Percentiles rank a stretch among this genome's conserved stretches.
These are phyloP conservation scores for Triangularia verruculosa DNA, from an alignment of 2,329 filamentous ascomycete genomes.

Conservation along the genomic window DNA sequence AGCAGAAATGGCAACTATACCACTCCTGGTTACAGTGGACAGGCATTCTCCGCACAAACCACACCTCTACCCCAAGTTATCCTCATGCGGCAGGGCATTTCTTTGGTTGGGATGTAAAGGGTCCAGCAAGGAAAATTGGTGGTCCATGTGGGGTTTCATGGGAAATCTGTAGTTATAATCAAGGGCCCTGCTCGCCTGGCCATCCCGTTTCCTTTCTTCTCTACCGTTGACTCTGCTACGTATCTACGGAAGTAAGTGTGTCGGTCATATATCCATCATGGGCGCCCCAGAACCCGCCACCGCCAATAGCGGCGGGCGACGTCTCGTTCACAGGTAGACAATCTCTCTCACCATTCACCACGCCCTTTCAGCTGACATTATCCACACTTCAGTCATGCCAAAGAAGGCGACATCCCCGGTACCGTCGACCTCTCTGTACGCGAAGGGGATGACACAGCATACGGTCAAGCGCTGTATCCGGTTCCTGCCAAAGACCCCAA, in stretches of 20 bases:
- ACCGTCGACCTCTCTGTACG: slow-evolving; percentile 21
- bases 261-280: background rate
- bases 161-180: background rate
- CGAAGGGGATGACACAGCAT: slow-evolving; percentile 57
- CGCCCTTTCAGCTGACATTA: background rate
- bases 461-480: slow-evolving; percentile 59
- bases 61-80: background rate
- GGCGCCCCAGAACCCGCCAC: background rate
- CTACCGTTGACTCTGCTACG: background rate
- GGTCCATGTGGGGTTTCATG: background rate
- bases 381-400: slow-evolving; percentile 19
- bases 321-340: slow-evolving; percentile 11
- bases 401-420: slow-evolving; percentile 22
- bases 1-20: background rate
- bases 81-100: background rate
- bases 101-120: too few species aligned
- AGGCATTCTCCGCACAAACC: background rate
- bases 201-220: background rate
- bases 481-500: slow-evolving; percentile 61
- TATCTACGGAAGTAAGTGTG: background rate
- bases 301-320: background rate
- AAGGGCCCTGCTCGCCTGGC: background rate
- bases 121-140: background rate
- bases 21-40: background rate
- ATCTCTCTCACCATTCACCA: background rate